Evolutionary conservation across 2,329 filamentous ascomycete species (phyloP).

Genomic region (Arthrobotrys sinensis): DNA sequence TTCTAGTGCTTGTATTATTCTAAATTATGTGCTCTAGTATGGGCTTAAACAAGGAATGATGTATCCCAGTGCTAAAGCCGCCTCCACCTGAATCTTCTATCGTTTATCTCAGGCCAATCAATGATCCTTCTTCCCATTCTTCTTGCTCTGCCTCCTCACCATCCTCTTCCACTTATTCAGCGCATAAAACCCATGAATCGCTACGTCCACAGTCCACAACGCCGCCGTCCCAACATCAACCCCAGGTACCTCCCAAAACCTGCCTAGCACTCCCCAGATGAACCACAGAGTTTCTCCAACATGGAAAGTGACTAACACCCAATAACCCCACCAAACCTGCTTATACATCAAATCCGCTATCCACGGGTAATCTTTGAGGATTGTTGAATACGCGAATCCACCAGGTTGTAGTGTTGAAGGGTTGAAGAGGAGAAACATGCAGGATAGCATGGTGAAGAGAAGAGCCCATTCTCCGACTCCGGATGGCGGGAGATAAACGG

Average conservation of each 20-base stretch:
- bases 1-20: no score
- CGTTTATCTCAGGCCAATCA: background rate
- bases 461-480: conserved; percentile 13
- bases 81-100: no score
- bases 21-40: no score
- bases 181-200: conserved; percentile 33
- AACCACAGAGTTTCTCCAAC: conserved; percentile 36
- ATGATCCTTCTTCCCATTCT: conserved; percentile 52
- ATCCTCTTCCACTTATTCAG: conserved; percentile 47
- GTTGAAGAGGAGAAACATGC: conserved; percentile 42
- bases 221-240: conserved; percentile 25
- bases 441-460: conserved; percentile 6
- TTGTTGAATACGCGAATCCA: conserved; percentile 37
- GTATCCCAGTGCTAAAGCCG: no score
- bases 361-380: conserved; percentile 32
- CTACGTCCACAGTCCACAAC: conserved; percentile 37
- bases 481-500: conserved; percentile 36
- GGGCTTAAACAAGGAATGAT: background rate
- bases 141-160: conserved; percentile 34
- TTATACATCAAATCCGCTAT: conserved; percentile 41
- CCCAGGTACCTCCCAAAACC: conserved; percentile 47
- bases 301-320: conserved; percentile 36
- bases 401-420: conserved; percentile 44
- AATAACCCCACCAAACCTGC: conserved; percentile 28
- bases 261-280: conserved; percentile 7